Evolutionary conservation across 2,329 filamentous ascomycete genomes (phyloP).

Genomic region (Neofusicoccum cordaticola): DNA sequence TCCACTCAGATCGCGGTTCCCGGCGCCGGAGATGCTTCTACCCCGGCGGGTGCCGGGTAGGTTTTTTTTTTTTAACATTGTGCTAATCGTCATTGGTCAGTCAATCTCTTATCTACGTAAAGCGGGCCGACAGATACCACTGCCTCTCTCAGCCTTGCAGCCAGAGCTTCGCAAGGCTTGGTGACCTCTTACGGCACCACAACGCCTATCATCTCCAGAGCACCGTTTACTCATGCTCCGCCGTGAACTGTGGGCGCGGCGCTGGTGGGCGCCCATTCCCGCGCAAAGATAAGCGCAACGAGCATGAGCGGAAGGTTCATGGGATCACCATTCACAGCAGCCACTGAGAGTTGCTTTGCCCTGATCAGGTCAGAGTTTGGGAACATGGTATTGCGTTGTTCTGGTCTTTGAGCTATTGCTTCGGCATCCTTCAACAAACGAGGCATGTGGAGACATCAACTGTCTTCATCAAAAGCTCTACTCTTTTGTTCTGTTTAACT

Average conservation of each 20-base stretch:
- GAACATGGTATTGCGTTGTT: too few relatives aligned
- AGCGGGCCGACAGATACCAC: not conserved
- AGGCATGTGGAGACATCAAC: too few relatives aligned
- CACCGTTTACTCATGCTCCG: not conserved
- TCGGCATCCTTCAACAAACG: too few relatives aligned
- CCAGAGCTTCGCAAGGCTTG: not conserved
- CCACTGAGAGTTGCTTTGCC: not conserved
- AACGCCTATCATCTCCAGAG: not conserved
- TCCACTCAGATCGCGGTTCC: too few relatives aligned
- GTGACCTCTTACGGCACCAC: not conserved
- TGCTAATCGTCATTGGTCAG: not conserved
- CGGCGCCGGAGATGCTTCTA: too few relatives aligned
- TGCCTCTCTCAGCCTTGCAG: not conserved
- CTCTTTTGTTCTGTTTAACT: too few relatives aligned
- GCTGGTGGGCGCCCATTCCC: not conserved
- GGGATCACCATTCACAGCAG: not conserved
- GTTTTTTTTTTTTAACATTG: not conserved
- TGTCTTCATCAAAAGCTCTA: too few relatives aligned
- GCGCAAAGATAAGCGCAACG: slow-evolving; percentile 16
- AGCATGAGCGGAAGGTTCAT: slow-evolving; percentile 17
- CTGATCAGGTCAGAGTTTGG: too few relatives aligned
- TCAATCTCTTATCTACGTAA: too few relatives aligned
- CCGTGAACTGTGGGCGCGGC: not conserved
- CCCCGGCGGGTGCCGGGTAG: too few relatives aligned
- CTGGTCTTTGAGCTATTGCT: too few relatives aligned